These are phyloP conservation scores for Daldinia eschscholtzii DNA, from an alignment of 2,329 filamentous ascomycete genomes.

Conservation along the genomic window DNA sequence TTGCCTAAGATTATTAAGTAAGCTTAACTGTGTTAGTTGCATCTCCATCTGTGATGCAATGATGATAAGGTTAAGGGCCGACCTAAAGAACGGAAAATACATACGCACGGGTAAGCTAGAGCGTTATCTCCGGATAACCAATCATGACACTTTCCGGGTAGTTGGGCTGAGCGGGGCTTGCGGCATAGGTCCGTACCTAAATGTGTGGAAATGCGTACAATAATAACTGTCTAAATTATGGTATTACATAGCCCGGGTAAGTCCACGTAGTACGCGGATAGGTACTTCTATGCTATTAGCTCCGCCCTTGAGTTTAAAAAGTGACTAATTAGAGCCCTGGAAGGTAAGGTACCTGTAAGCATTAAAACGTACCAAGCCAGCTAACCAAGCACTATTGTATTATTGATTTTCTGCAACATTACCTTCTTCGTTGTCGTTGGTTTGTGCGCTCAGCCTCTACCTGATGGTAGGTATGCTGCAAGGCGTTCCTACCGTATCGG, in stretches of 20 bases:
- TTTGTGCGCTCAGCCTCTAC: not conserved
- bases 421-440: not conserved
- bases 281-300: not conserved
- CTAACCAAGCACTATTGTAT: not conserved
- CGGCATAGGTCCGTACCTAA: constrained; percentile 1
- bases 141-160: constrained; percentile 25
- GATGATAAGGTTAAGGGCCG: constrained; percentile 32
- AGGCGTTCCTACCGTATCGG: not conserved
- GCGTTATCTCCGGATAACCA: constrained; percentile 29
- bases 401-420: not conserved
- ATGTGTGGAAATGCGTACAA: too few species aligned
- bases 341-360: not conserved
- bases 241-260: not conserved
- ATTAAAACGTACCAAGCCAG: too few species aligned
- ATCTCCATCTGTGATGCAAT: constrained; percentile 12
- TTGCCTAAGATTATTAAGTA: constrained; percentile 17
- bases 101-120: constrained; percentile 1
- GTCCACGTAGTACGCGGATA: not conserved
- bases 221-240: not conserved
- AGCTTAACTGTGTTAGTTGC: constrained; percentile 22
- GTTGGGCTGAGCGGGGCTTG: constrained; percentile 9
- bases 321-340: not conserved
- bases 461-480: not conserved
- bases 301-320: not conserved
- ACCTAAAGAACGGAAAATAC: constrained; percentile 12